These are phyloP conservation scores for Penicillium sp. DNA, from an alignment of 2,329 filamentous ascomycete genomes.

Conservation along the genomic window DNA sequence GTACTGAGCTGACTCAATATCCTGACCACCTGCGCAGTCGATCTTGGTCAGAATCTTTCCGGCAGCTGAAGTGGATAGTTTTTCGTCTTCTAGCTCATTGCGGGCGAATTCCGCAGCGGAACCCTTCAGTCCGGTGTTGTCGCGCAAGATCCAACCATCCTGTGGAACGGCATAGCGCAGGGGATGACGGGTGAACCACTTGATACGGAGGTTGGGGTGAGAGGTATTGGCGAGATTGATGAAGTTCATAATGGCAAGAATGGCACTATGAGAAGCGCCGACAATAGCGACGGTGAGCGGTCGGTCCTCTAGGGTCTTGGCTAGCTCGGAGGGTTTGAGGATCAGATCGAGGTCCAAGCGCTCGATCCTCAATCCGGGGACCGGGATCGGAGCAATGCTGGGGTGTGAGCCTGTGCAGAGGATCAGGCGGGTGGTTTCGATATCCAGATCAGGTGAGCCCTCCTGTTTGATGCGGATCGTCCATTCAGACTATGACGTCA, in stretches of 20 bases:
- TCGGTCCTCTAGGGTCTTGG: conserved; percentile 39
- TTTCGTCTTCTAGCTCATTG: conserved; percentile 58
- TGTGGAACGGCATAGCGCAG: conserved; percentile 63
- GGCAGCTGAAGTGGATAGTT: conserved; percentile 48
- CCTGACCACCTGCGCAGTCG: conserved; percentile 41
- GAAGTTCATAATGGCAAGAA: conserved; percentile 64
- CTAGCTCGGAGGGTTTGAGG: conserved; percentile 55
- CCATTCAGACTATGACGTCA: conserved; percentile 25
- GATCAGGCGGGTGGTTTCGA: conserved; percentile 50
- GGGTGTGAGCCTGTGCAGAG: conserved; percentile 62
- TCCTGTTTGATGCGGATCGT: conserved; percentile 33
- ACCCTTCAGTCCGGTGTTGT: conserved; percentile 68
- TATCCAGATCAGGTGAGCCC: conserved; percentile 31
- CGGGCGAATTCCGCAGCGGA: conserved; percentile 61
- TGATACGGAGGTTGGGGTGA: conserved; percentile 57
- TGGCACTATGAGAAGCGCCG: conserved; percentile 64
- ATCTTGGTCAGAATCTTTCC: conserved; percentile 51
- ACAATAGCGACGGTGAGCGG: conserved; percentile 56
- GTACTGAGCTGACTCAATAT: conserved; percentile 48
- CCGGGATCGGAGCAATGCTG: conserved; percentile 47
- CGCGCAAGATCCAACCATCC: conserved; percentile 64
- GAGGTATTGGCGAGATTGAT: conserved; percentile 54
- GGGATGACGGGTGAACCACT: conserved; percentile 64
- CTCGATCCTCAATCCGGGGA: conserved; percentile 40
- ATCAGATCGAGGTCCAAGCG: conserved; percentile 57